Conservation (phyloP, 768 basidiomycete genomes). For the Collybia mongolica region DNA sequence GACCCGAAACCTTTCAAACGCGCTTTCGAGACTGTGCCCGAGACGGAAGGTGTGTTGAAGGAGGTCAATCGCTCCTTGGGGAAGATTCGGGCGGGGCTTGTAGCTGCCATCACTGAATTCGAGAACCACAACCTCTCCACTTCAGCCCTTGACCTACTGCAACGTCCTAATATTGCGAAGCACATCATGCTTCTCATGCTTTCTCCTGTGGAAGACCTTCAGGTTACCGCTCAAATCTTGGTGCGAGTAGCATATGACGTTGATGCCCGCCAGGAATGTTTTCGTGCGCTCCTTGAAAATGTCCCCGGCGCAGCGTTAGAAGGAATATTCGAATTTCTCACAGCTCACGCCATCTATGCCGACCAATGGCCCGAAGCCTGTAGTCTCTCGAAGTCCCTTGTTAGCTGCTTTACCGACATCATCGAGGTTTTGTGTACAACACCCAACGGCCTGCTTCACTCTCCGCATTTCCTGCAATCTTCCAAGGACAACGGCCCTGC, state of each 20-base stretch:
- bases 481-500: constrained; percentile 44
- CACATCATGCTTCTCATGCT: constrained; percentile 69
- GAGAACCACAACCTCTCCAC: constrained; percentile 58
- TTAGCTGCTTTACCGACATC: constrained; percentile 90
- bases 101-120: constrained; percentile 59
- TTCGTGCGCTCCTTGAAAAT: constrained; percentile 72
- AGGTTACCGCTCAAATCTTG: constrained; percentile 74
- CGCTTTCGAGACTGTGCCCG: constrained; percentile 23
- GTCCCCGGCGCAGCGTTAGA: constrained; percentile 64
- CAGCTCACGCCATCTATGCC: constrained; percentile 63
- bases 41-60: constrained; percentile 36
- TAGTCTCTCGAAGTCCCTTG: constrained; percentile 84
- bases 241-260: constrained; percentile 85
- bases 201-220: constrained; percentile 77
- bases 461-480: constrained; percentile 46
- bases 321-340: constrained; percentile 70
- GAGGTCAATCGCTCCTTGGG: constrained; percentile 62
- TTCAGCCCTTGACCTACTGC: constrained; percentile 55
- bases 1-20: constrained; percentile 47
- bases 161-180: constrained; percentile 52
- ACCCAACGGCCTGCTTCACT: constrained; percentile 69
- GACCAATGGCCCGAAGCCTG: constrained; percentile 78
- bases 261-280: constrained; percentile 87
- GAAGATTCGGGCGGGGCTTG: constrained; percentile 60
- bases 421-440: constrained; percentile 82